Conservation (phyloP, 1,284 basidiomycete species). For the Cryptococcus maquisensis region DNA sequence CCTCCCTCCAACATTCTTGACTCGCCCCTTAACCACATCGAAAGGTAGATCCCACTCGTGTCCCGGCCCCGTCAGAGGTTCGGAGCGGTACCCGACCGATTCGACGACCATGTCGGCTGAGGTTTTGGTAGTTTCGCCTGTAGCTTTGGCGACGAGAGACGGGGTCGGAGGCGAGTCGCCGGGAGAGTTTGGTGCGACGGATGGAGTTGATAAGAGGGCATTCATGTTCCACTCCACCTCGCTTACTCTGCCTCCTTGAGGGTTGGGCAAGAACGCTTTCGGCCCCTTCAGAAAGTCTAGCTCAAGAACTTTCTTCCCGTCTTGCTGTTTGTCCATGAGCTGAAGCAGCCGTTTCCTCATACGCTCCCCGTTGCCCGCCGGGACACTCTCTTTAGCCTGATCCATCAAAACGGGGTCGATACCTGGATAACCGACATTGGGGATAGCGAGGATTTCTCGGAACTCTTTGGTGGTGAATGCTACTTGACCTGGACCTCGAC, state of each 20-base stretch:
- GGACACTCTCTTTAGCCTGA: slow-evolving; percentile 41
- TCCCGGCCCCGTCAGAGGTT: slow-evolving; percentile 51
- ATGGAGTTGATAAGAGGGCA: slow-evolving; percentile 23
- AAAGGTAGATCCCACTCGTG: slow-evolving; percentile 44
- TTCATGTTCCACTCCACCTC: slow-evolving; percentile 42
- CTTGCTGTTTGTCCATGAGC: slow-evolving; percentile 41
- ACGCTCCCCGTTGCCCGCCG: slow-evolving; percentile 28
- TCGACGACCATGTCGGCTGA: slow-evolving; percentile 77
- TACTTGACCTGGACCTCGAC: slow-evolving; percentile 83
- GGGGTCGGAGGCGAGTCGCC: slow-evolving; percentile 9
- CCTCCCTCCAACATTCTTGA: slow-evolving; percentile 45
- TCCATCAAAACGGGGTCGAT: slow-evolving; percentile 38
- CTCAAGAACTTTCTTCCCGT: slow-evolving; percentile 61
- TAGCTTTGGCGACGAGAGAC: slow-evolving; percentile 57
- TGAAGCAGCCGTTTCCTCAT: slow-evolving; percentile 53
- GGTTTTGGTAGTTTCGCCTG: slow-evolving; percentile 56
- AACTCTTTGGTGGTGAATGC: slow-evolving; percentile 94
- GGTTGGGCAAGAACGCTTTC: slow-evolving; percentile 50
- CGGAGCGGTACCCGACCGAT: slow-evolving; percentile 79
- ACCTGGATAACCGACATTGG: slow-evolving; percentile 54
- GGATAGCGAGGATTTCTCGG: slow-evolving; percentile 78
- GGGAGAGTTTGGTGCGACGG: slow-evolving; percentile 9
- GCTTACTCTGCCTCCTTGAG: slow-evolving; percentile 41
- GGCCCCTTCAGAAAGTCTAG: slow-evolving; percentile 77
- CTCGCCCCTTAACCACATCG: slow-evolving; percentile 43